Evolutionary conservation across 805 yeast species (phyloP), one percentile per base, ranked within the genome.

Genomic region (Candida corydali): DNA sequence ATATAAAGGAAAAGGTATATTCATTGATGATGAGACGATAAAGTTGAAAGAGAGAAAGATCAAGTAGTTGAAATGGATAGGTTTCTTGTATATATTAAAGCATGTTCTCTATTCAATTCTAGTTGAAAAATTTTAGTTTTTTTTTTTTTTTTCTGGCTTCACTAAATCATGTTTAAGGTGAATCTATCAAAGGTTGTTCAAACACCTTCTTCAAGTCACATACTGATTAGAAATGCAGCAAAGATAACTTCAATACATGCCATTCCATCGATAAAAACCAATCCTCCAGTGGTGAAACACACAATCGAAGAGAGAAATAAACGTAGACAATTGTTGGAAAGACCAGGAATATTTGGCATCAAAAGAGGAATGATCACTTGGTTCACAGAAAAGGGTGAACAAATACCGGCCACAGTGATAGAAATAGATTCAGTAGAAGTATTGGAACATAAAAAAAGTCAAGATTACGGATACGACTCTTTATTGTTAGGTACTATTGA

Each of bases 1-100:
- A 26, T 93, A 93, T 63, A 93, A 93, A 68, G 98, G 98, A 57
- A 94, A 94, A 51, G 99, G 99, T 55, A 83, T 93, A 34, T 93
- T 83, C 57, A 82, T 93, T 34, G 85, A 89, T 61, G 84, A 80
- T 54, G 98, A 93, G 69, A 87, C 94, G 34, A 83, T 93, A 60
- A 81, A 79, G 57, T 71, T 91, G 55, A 93, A 93, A 75, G 86
- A 82, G 50, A 86, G 86, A 75, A 91, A 88, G 75, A 86, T 91
- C 60, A 91, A 93, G 80, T 91, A 74, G 25, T 33, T 3, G 14
- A 26, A 4, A 4, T 12, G 7, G 17, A 4, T 8, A 6, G 12
- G 5, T 11, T 11, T 20, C 23, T 22, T 22, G 17, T 14, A 30
- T 18, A 32, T 24, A n/a, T 17, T n/a, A n/a, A n/a, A n/a, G n/a